Evolutionary conservation across 2,329 filamentous ascomycete genomes (phyloP).

Genomic region (Epichloe coenophiala): DNA sequence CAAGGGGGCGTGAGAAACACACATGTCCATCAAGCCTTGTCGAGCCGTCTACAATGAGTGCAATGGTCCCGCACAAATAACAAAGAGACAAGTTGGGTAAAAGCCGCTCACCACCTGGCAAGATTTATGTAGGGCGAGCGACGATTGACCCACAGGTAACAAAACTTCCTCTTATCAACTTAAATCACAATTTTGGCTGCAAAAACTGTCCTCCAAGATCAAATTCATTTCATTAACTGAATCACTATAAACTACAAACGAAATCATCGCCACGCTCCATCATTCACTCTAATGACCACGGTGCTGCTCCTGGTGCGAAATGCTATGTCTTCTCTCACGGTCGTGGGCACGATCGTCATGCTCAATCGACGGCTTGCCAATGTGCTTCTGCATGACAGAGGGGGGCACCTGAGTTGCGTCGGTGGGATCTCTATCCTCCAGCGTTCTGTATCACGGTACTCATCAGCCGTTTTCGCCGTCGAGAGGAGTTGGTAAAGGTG

Average conservation of each 20-base stretch:
- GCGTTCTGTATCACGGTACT: not conserved
- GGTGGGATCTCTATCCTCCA: constrained; percentile 29
- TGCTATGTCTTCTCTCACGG: constrained; percentile 32
- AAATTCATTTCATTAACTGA: constrained; percentile 5
- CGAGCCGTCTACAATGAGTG: too few species aligned
- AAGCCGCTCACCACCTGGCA: too few species aligned
- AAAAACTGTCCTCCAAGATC: not conserved
- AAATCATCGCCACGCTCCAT: not conserved
- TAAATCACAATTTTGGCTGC: too few species aligned
- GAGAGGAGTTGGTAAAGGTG: too few species aligned
- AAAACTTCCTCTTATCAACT: too few species aligned
- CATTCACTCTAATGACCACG: constrained; percentile 26
- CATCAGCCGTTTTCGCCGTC: not conserved
- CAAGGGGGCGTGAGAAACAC: too few species aligned
- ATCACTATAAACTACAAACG: not conserved
- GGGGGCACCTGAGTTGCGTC: constrained; percentile 47
- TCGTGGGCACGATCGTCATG: constrained; percentile 31
- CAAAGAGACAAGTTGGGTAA: too few species aligned
- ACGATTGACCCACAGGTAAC: too few species aligned
- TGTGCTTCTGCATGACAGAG: constrained; percentile 33
- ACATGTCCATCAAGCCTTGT: too few species aligned
- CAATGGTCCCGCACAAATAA: too few species aligned
- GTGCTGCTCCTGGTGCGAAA: constrained; percentile 34
- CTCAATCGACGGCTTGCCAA: constrained; percentile 31
- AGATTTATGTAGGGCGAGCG: too few species aligned